Evolutionary conservation across 1,284 basidiomycete species (phyloP), one percentile per base, ranked within the genome.

Genomic region (Tranzscheliella williamsii): DNA sequence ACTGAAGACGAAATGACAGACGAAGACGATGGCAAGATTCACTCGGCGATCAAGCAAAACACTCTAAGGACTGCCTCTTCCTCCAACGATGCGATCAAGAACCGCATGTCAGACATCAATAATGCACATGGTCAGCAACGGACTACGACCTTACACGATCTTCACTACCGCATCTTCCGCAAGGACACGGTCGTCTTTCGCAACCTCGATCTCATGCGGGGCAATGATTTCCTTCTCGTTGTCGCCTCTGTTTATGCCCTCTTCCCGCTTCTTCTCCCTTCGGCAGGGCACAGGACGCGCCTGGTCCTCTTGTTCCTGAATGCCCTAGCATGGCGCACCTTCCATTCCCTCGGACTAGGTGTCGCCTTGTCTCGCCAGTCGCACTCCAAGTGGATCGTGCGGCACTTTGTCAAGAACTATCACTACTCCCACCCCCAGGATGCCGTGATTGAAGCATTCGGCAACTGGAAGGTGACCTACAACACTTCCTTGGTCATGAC

Each of bases 401-500:
- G 91, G 50, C 94, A 97, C 78, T 98, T 89, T 78, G 79, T 97
- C 67, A 93, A 93, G 81, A 86, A 78, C 35, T 79, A 79, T 47
- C 91, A 60, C 42, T 73, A 67, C 48, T 41, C 50, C 8, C 44
- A 64, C 20, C 45, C 61, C 5, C 44, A 51, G 2, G 72, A 75
- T 23, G 73, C 72, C 18, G 85, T 93, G 11, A 84, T 86, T 38
- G 94, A 97, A 76, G 90, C 93, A 0, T 98, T 97, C 72, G 82
- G 83, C 24, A 94, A 94, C 78, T 98, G 93, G 92, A 97, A 97
- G 79, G 83, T 84, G 5, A 83, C 90, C 27, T 97, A 94, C 79
- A 97, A 97, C 78, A 80, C 92, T 76, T 91, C 88, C 74, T 83
- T 94, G 80, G 87, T 87, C 75, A 95, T 97, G 91, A 93, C 88